A percentile compares a stretch with the other conserved stretches of the same genome.
phyloP scores from a whole-genome alignment of 1,284 basidiomycete species.

The Golubevia pallescens region DNA sequence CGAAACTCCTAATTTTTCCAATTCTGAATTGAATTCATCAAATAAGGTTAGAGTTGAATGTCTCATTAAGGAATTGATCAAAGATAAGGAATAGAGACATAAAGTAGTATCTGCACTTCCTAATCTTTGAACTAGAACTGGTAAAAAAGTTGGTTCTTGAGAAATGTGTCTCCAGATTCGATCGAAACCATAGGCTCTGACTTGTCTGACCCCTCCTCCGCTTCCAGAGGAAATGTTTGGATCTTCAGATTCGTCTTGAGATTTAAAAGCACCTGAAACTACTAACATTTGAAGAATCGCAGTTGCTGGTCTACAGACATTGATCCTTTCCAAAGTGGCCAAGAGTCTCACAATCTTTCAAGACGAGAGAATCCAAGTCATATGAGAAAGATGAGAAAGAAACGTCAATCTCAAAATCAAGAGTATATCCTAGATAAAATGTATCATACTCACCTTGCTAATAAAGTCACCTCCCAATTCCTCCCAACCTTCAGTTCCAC shows the following conservation, averaged over 20 bases:
- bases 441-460: conserved; percentile 68
- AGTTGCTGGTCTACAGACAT: conserved; percentile 95
- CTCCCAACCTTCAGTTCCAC: conserved; percentile 70
- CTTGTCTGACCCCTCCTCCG: conserved; percentile 11
- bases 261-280: conserved; percentile 21
- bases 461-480: conserved; percentile 76
- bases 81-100: conserved; percentile 29
- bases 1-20: conserved; percentile 80
- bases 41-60: conserved; percentile 78
- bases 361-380: no score
- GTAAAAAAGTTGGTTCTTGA: conserved; percentile 46
- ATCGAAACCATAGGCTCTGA: conserved; percentile 51
- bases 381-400: neutral
- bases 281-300: conserved; percentile 86
- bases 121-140: conserved; percentile 49
- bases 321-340: conserved; percentile 67
- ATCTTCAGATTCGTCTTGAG: neutral
- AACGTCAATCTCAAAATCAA: neutral
- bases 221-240: neutral
- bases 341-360: no score
- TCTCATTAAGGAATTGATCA: conserved; percentile 80
- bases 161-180: conserved; percentile 46
- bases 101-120: conserved; percentile 57
- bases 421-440: neutral
- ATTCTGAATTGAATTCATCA: conserved; percentile 77